phyloP scores from a whole-genome alignment of 805 yeast species.

The Ogataea nonfermentans region DNA sequence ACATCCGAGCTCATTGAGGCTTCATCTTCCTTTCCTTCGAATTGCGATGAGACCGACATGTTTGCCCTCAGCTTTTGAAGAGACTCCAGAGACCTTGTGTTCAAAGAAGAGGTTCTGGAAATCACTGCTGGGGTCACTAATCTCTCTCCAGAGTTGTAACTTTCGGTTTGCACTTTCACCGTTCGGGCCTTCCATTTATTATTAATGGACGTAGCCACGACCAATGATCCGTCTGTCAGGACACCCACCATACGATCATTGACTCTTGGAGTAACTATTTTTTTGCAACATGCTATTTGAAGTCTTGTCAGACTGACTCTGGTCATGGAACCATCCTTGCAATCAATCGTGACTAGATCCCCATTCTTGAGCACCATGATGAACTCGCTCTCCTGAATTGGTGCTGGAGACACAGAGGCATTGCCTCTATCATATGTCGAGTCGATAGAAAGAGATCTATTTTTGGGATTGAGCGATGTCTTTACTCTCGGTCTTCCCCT shows the following conservation, averaged over 20 bases:
- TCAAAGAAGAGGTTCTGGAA: constrained; percentile 27
- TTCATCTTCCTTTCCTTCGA: constrained; percentile 9
- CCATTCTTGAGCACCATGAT: constrained; percentile 55
- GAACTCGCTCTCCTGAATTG: constrained; percentile 41
- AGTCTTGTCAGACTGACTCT: constrained; percentile 32
- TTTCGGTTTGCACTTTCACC: constrained; percentile 46
- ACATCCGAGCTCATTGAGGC: not conserved
- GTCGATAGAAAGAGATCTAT: constrained; percentile 31
- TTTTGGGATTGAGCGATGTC: constrained; percentile 8
- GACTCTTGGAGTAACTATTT: constrained; percentile 67
- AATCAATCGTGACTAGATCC: constrained; percentile 45
- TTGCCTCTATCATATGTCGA: constrained; percentile 33
- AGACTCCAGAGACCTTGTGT: constrained; percentile 18
- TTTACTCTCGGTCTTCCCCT: constrained; percentile 2
- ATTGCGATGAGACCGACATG: constrained; percentile 14
- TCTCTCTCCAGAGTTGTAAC: constrained; percentile 43
- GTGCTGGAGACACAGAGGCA: constrained; percentile 27
- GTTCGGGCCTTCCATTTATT: constrained; percentile 61
- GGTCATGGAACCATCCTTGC: constrained; percentile 46
- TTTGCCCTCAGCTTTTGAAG: constrained; percentile 14
- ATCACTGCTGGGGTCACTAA: constrained; percentile 39
- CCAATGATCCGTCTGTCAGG: constrained; percentile 46
- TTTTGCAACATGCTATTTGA: constrained; percentile 50
- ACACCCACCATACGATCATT: constrained; percentile 67
- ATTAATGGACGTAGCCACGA: constrained; percentile 64